Percentiles rank a stretch among this genome's conserved stretches.
Conservation (phyloP, 2,329 filamentous ascomycete species). For the Colletotrichum sidae region DNA sequence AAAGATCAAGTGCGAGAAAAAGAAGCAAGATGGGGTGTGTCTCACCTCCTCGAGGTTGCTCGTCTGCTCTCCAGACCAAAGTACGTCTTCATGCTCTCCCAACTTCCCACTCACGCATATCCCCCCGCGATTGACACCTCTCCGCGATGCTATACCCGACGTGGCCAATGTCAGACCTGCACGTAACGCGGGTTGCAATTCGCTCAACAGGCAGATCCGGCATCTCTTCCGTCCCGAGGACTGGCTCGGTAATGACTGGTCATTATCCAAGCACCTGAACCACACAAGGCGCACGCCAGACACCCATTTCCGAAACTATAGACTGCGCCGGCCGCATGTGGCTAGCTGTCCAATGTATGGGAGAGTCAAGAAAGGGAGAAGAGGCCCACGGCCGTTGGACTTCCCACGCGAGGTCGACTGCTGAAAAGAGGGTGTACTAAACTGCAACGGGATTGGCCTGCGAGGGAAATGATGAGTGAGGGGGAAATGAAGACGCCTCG, state of each 20-base stretch:
- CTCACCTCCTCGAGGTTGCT: no score
- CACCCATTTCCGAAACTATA: no score
- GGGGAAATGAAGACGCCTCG: slow-evolving; percentile 29
- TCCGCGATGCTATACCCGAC: no score
- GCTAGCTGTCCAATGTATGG: slow-evolving; percentile 5
- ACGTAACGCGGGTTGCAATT: not conserved
- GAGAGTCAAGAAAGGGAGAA: not conserved
- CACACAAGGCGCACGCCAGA: slow-evolving; percentile 7
- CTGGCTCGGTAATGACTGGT: no score
- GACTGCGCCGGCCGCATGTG: not conserved
- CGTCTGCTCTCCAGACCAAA: no score
- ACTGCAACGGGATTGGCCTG: slow-evolving; percentile 5
- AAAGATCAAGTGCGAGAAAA: not conserved
- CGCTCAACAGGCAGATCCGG: not conserved
- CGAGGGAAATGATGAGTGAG: slow-evolving; percentile 23
- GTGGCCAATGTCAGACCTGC: no score
- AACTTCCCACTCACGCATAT: no score
- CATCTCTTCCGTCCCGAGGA: no score
- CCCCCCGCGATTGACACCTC: no score
- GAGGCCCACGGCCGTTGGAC: not conserved
- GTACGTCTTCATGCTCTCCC: no score
- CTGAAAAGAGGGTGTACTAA: slow-evolving; percentile 10
- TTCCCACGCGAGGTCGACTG: not conserved
- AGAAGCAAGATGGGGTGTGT: not conserved
- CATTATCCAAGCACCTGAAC: slow-evolving; percentile 6